Evolutionary conservation across 208 protist genomes (phyloP), one percentile per base, ranked within the genome.

Genomic region (Acanthamoeba healyi): DNA sequence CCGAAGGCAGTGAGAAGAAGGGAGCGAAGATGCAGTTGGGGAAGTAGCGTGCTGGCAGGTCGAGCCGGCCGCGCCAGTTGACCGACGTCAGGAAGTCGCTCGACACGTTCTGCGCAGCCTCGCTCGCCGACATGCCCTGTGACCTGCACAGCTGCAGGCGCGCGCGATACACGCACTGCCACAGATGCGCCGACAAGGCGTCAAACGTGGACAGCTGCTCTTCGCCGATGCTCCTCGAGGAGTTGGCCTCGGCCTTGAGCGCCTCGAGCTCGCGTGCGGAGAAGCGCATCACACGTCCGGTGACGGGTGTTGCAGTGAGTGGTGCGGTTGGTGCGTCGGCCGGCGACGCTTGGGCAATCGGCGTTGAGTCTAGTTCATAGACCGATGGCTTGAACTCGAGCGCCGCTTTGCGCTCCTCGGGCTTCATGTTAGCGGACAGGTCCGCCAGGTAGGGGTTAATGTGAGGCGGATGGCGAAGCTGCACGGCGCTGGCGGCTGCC

Each of bases 61-160:
- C 49, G 32, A 93, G 88, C 93, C 88, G 63, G 42, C 88, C 63
- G 88, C 88, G 88, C 88, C 88, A 93, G 51, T 93, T 93, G 88
- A 84, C 36, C 34, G 88, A 82, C 19, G 34, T 84, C 24, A 93
- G 88, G 17, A 93, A 84, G 15, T 82, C 29, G 49, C 88, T 9
- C 12, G 88, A 84, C 49, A 93, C 14, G 3, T 82, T 1, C n/a
- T 10, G 42, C 42, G 36, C 44, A 26, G 77, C 77, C 4, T 22
- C 77, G n/a, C n/a, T 77, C 29, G 32, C 29, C 22, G 63, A 56
- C 44, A 84, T 44, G 40, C 88, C 88, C 6, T 36, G 72, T 42
- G 44, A 40, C 34, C 10, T 17, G 88, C 67, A 36, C 56, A 34
- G 26, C 32, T 51, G 46, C 34, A 93, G 67, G 14, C 88, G 88